phyloP scores from a whole-genome alignment of 768 basidiomycete genomes.

The Amylocystis lapponica region DNA sequence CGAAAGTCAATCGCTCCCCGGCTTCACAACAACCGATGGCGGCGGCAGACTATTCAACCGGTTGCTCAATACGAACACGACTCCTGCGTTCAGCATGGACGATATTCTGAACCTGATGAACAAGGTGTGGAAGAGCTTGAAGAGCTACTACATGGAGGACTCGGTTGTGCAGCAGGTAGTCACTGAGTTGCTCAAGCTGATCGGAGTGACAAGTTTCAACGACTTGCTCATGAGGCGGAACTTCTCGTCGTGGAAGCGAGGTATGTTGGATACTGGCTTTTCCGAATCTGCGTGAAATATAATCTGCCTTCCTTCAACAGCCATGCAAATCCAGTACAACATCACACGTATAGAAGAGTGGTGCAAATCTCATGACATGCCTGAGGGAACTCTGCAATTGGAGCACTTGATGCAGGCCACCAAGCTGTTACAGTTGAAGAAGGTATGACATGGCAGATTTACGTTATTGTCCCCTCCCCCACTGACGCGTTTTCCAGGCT shows the following conservation, averaged over 20 bases:
- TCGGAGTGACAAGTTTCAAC: slow-evolving; percentile 97
- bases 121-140: slow-evolving; percentile 97
- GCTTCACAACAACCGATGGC: slow-evolving; percentile 94
- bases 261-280: slow-evolving; percentile 36
- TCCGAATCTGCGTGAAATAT: neutral
- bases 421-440: slow-evolving; percentile 95
- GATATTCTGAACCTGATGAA: slow-evolving; percentile 95
- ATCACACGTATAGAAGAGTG: slow-evolving; percentile 97
- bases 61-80: slow-evolving; percentile 76
- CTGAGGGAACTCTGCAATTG: slow-evolving; percentile 93
- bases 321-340: slow-evolving; percentile 99
- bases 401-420: slow-evolving; percentile 99
- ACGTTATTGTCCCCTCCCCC: neutral
- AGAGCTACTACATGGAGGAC: slow-evolving; percentile 98
- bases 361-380: slow-evolving; percentile 99
- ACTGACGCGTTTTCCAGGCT: slow-evolving; percentile 44
- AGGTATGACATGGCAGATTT: slow-evolving; percentile 42
- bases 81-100: slow-evolving; percentile 96
- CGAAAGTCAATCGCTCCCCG: slow-evolving; percentile 95
- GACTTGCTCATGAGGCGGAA: slow-evolving; percentile 97
- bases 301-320: slow-evolving; percentile 34
- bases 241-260: slow-evolving; percentile 99
- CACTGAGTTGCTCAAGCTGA: slow-evolving; percentile 90
- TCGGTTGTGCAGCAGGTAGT: slow-evolving; percentile 93
- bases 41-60: slow-evolving; percentile 92